Evolutionary conservation across 306 rosid genomes (phyloP).

Genomic region (Quercus gilva): DNA sequence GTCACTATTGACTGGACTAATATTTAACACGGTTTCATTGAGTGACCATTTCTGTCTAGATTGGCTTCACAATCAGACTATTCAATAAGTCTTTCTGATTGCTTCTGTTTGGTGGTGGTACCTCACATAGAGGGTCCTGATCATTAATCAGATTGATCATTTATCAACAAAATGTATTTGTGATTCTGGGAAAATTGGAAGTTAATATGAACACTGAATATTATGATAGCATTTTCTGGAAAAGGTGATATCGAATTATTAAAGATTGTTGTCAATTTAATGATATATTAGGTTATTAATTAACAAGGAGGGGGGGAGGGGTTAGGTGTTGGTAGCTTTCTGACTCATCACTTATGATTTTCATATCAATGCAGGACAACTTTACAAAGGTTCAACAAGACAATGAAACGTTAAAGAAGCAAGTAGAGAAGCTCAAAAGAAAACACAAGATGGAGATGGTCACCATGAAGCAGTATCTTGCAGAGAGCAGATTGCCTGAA

Average conservation of each 20-base stretch:
- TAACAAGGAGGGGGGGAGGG: too few relatives aligned
- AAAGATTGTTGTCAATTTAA: too few relatives aligned
- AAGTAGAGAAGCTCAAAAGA: conserved; percentile 81
- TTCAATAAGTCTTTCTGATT: neutral
- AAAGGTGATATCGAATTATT: too few relatives aligned
- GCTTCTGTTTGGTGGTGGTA: neutral
- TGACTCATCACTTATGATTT: neutral
- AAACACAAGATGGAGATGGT: conserved; percentile 94
- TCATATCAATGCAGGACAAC: conserved; percentile 56
- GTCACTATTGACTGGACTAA: neutral
- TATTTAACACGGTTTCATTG: neutral
- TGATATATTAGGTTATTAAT: too few relatives aligned
- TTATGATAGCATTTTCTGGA: too few relatives aligned
- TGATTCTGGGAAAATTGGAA: too few relatives aligned
- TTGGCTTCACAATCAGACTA: too few relatives aligned
- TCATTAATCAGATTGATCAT: too few relatives aligned
- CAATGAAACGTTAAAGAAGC: conserved; percentile 72
- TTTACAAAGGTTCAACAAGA: conserved; percentile 55
- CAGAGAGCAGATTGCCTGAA: conserved; percentile 83
- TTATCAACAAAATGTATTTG: too few relatives aligned
- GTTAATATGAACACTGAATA: too few relatives aligned
- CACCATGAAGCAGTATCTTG: conserved; percentile 90
- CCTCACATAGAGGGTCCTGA: too few relatives aligned
- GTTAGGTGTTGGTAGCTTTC: neutral
- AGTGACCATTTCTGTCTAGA: neutral